phyloP scores from a whole-genome alignment of 768 basidiomycete genomes.

The Chalciporus pseudorubinellus region DNA sequence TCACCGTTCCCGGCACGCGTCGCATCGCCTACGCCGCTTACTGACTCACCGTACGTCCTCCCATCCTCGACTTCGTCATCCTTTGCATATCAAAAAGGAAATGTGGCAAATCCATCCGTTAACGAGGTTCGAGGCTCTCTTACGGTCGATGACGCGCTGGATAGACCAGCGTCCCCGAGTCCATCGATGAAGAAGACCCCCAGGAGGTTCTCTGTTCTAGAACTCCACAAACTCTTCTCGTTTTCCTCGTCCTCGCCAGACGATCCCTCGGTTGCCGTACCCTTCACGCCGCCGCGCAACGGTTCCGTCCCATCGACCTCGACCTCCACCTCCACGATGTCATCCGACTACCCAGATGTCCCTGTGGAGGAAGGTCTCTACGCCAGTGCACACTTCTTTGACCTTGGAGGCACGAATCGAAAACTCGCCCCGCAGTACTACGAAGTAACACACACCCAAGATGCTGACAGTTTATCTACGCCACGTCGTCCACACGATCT shows the following conservation, averaged over 20 bases:
- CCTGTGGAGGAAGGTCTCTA: constrained; percentile 18
- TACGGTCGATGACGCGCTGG: constrained; percentile 8
- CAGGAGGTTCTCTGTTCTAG: constrained; percentile 36
- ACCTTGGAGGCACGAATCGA: constrained; percentile 21
- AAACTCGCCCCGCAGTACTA: constrained; percentile 6
- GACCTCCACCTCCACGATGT: constrained; percentile 9
- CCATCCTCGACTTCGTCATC: constrained; percentile 9
- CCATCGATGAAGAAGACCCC: constrained; percentile 31
- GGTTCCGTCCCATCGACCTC: constrained; percentile 7
- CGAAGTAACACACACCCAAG: constrained; percentile 1
- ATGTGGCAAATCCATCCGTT: constrained; percentile 29
- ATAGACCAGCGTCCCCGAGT: constrained; percentile 34
- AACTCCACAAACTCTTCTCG: constrained; percentile 34
- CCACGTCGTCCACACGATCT: constrained; percentile 34
- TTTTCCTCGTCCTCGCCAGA: constrained; percentile 25
- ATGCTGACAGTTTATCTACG: not conserved
- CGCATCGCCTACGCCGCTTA: constrained; percentile 20
- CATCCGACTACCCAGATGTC: constrained; percentile 17
- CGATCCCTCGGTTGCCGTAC: not conserved
- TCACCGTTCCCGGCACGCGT: constrained; percentile 22
- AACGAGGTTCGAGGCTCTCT: constrained; percentile 11
- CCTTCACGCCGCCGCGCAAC: not conserved
- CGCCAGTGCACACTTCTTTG: constrained; percentile 15
- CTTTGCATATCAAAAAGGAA: constrained; percentile 4
- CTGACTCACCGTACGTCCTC: constrained; percentile 12